phyloP scores from a whole-genome alignment of 139 green algal genomes.

The Chlorella sp. region DNA sequence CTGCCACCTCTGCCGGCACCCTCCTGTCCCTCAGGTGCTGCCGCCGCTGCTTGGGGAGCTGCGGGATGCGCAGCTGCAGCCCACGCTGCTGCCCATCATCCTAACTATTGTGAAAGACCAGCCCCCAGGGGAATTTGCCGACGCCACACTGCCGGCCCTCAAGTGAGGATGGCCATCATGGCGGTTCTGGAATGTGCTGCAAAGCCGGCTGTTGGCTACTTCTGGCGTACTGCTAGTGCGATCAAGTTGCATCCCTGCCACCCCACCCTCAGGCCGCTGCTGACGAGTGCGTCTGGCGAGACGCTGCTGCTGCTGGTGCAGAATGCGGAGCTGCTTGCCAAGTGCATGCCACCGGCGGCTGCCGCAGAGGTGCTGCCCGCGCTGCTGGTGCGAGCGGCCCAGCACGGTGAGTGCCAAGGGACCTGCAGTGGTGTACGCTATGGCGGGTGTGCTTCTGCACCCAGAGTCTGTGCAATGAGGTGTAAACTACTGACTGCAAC shows the following conservation, averaged over 20 bases:
- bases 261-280: constrained; percentile 1
- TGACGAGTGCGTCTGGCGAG: constrained; percentile 37
- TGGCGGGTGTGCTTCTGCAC: too few relatives aligned
- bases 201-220: neutral
- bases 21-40: constrained; percentile 38
- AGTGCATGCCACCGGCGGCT: constrained; percentile 14
- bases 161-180: neutral
- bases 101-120: constrained; percentile 63
- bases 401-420: constrained; percentile 33
- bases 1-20: too few relatives aligned
- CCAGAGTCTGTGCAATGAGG: too few relatives aligned
- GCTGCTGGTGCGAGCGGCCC: constrained; percentile 52
- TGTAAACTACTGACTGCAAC: too few relatives aligned
- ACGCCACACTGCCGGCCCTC: constrained; percentile 60
- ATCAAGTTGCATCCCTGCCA: too few relatives aligned
- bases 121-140: constrained; percentile 48
- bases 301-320: constrained; percentile 63
- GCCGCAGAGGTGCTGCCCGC: constrained; percentile 51
- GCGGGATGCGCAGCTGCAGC: constrained; percentile 55
- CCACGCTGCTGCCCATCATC: constrained; percentile 69
- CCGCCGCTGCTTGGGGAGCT: constrained; percentile 66
- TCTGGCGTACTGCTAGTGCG: too few relatives aligned
- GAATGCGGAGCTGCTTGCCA: constrained; percentile 42
- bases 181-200: neutral
- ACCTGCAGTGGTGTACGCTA: too few relatives aligned